Evolutionary conservation across 352 stramenopile species (phyloP).

Genomic region (Phytophthora europaea): DNA sequence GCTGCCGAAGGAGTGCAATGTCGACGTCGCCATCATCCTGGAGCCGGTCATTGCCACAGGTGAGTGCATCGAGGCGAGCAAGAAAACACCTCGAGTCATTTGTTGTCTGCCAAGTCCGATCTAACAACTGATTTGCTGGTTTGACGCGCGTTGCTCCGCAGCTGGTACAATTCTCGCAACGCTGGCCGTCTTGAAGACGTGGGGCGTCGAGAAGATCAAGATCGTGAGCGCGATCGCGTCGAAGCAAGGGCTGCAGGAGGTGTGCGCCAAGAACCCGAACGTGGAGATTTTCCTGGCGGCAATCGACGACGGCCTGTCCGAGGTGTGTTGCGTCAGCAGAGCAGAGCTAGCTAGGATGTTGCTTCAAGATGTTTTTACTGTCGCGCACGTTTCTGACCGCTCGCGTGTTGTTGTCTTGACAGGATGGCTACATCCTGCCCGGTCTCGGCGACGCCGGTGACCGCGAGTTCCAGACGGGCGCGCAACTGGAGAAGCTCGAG

Average conservation of each 20-base stretch:
- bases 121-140: background rate
- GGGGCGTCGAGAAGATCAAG: conserved; percentile 95
- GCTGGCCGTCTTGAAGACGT: conserved; percentile 96
- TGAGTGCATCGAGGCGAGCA: conserved; percentile 25
- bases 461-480: conserved; percentile 84
- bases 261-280: conserved; percentile 79
- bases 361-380: conserved; percentile 27
- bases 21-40: conserved; percentile 95
- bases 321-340: conserved; percentile 47
- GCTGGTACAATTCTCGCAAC: conserved; percentile 95
- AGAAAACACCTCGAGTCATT: background rate
- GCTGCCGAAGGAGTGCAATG: conserved; percentile 94
- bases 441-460: conserved; percentile 87
- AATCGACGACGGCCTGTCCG: conserved; percentile 80
- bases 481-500: conserved; percentile 52
- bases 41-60: conserved; percentile 97
- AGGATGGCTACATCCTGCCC: conserved; percentile 86
- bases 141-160: conserved; percentile 9
- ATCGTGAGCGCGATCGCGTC: conserved; percentile 95
- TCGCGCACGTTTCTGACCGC: conserved; percentile 34
- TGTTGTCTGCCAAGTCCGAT: background rate
- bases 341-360: conserved; percentile 30
- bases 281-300: conserved; percentile 84
- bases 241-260: conserved; percentile 90
- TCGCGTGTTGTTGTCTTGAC: conserved; percentile 20